Evolutionary conservation across 192 early-diverging fungal genomes (phyloP).

Genomic region (Chytriomyces sp.): DNA sequence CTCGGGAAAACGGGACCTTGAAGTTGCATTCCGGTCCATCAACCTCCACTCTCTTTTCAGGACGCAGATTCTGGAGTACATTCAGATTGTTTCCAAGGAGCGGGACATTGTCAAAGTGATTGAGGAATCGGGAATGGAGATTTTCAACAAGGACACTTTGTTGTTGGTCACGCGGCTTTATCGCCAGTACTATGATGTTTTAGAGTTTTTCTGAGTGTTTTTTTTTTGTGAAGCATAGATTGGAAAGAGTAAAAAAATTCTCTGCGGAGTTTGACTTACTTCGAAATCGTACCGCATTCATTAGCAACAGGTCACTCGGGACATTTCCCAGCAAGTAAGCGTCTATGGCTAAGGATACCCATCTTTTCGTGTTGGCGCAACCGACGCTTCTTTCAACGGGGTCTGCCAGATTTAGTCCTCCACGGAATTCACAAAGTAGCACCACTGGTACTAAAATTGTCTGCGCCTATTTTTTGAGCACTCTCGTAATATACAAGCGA

Average conservation of each 20-base stretch:
- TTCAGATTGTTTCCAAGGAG: slow-evolving; percentile 20
- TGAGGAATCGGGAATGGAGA: slow-evolving; percentile 20
- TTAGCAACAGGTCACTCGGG: too few species aligned
- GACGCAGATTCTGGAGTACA: slow-evolving; percentile 27
- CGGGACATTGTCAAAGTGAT: neutral
- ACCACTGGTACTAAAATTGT: too few species aligned
- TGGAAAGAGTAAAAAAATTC: neutral
- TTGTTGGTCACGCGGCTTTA: slow-evolving; percentile 25
- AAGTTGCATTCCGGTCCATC: slow-evolving; percentile 5
- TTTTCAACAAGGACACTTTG: slow-evolving; percentile 32
- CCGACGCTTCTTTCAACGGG: too few species aligned
- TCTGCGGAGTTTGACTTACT: neutral
- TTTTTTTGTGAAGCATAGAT: neutral
- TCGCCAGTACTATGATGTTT: slow-evolving; percentile 36
- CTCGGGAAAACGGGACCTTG: slow-evolving; percentile 6
- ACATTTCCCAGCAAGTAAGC: too few species aligned
- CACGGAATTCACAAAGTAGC: too few species aligned
- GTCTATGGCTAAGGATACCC: too few species aligned
- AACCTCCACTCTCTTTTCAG: slow-evolving; percentile 22
- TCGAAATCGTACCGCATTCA: neutral
- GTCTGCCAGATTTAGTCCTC: too few species aligned
- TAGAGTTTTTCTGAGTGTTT: slow-evolving; percentile 4
- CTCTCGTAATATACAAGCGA: too few species aligned
- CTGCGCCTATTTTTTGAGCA: too few species aligned
- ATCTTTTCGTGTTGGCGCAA: too few species aligned